Base-by-base conservation (phyloP, 148 eudicot genomes). In the Fagopyrum homotropicum region DNA sequence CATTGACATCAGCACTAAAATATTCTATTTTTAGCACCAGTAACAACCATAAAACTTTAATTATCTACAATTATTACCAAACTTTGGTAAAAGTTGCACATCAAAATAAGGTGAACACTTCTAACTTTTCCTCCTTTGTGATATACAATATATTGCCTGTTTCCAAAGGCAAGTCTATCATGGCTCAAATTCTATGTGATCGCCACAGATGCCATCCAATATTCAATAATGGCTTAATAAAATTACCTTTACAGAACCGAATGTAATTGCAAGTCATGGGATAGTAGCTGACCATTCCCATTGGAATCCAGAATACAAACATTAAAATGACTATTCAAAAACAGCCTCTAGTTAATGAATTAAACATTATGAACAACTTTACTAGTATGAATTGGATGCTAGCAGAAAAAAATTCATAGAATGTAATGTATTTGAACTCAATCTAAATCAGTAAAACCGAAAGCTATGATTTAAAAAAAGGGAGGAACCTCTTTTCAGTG, bases 401-500 rank as follows among this genome's bases (percentile, higher is more conserved):
- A 56, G 6, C 8, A 19, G 19, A 0, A 59, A 59, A 16, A 59
- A 57, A 8, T 7, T 6, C 40, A 55, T 55, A n/a, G 66, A 60
- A 12, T 7, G 52, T 12, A 49, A 63, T 9, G 46, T 66, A 66
- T 66, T 35, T 15, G 14, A 6, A 35, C 17, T 12, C 59, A 51
- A 51, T 15, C 0, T 51, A 51, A 51, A 12, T 51, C 55, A 54
- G 19, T 0, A 8, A 14, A 54, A n/a, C 5, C 15, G 6, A 14
- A 54, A 54, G 4, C 3, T 26, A 1, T 1, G 4, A 35, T 1
- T 2, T 16, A 35, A 45, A 22, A 47, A 54, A 29, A 26, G 48
- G 52, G 56, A 66, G 59, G 55, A 91, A 66, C 98, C 91, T 88
- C 64, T 88, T 89, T 73, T 91, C 90, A 35, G 9, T 6, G 22